Conservation (phyloP, 306 rosid species). For the Lathyrus tuberosus region DNA sequence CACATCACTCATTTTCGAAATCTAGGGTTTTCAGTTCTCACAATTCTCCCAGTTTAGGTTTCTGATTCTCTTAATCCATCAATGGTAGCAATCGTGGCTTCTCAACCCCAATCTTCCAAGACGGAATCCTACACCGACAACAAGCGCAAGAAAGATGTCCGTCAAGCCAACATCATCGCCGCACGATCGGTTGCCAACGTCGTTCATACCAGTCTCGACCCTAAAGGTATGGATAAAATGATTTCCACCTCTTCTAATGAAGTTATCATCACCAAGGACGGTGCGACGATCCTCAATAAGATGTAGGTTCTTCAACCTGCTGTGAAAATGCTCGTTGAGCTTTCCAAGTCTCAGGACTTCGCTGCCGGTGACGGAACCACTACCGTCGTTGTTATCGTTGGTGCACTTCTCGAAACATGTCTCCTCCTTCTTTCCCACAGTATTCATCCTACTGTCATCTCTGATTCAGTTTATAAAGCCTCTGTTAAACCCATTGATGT, state of each 20-base stretch:
- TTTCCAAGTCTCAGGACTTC: conserved; percentile 88
- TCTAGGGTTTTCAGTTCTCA: too few species aligned
- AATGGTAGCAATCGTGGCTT: too few species aligned
- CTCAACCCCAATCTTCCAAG: too few species aligned
- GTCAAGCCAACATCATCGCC: conserved; percentile 82
- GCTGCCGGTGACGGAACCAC: conserved; percentile 97
- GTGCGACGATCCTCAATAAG: conserved; percentile 95
- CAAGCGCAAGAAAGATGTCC: too few species aligned
- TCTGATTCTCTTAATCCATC: too few species aligned
- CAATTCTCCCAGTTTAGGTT: too few species aligned
- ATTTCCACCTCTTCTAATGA: conserved; percentile 86
- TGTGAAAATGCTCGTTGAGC: conserved; percentile 96
- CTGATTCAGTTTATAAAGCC: too few species aligned
- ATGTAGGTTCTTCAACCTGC: conserved; percentile 98
- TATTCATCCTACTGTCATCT: too few species aligned
- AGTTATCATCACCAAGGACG: conserved; percentile 96
- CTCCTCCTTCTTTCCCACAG: too few species aligned
- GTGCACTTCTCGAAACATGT: too few species aligned
- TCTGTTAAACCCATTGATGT: conserved; percentile 85
- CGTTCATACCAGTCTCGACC: conserved; percentile 90
- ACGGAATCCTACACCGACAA: too few species aligned
- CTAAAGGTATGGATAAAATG: conserved; percentile 99
- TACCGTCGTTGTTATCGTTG: conserved; percentile 91
- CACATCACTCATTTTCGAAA: too few species aligned
- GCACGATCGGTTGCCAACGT: conserved; percentile 88